Evolutionary conservation across 371 early-diverging fungal species (phyloP), one percentile per base, ranked within the genome.

Genomic region (Batkoa obscura): DNA sequence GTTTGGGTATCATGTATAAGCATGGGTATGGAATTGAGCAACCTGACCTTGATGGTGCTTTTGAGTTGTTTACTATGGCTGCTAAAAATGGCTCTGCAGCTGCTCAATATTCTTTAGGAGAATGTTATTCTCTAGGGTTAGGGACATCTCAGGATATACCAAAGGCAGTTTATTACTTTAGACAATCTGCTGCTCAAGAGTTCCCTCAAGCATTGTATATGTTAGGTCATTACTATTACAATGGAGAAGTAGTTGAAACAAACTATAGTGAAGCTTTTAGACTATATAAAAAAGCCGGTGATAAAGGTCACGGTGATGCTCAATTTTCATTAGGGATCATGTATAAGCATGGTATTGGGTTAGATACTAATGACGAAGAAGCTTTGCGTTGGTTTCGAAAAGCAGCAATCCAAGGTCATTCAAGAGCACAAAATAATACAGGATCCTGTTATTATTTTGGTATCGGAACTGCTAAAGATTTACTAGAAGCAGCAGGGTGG

Each of bases 401-500:
- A 39, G 68, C 79, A n/a, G 83, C 85, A 9, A 65, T 75, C 55
- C 78, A 75, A 62, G 83, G 81, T n/a, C 80, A 84, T 57, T 69
- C 86, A 2, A 66, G 83, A 0, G 92, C 86, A 9, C 78, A 84
- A 60, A 87, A 87, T 54, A 82, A 85, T 8, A 71, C 90, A 13
- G 95, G 90, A 1, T 90, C 79, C 58, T 92, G 93, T 58, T 91
- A 83, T 62, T 91, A 91, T 60, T 72, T 81, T 41, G 95, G 93
- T 8, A 61, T 81, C 45, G 90, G 88, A 6, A 73, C 83, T 0
- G 71, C 71, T 36, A 65, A 71, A 61, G 74, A 86, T 63, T 57
- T 78, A 0, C 50, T 67, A 15, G 67, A 73, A 59, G 93, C 93
- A 0, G 79, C 89, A 8, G 65, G 72, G 45, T 92, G 86, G 87